Evolutionary conservation across 2,329 filamentous ascomycete species (phyloP).

Genomic region (Colletotrichum karsti): DNA sequence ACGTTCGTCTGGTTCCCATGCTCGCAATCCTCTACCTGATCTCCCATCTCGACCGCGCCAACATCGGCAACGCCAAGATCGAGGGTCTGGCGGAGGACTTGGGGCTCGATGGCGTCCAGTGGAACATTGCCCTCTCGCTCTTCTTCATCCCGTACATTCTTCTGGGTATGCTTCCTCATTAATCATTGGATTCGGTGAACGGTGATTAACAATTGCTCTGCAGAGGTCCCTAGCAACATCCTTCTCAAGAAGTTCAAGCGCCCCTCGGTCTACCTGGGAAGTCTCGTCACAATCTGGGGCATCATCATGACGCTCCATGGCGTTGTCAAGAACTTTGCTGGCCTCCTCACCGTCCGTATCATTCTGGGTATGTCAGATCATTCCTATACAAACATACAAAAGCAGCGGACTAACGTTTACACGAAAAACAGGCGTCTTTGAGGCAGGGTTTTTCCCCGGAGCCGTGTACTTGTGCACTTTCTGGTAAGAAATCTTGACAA

Average conservation of each 20-base stretch:
- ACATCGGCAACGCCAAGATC: constrained; percentile 62
- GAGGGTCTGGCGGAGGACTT: constrained; percentile 41
- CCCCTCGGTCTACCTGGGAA: constrained; percentile 70
- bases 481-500: constrained; percentile 27
- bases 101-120: constrained; percentile 63
- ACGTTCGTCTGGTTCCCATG: constrained; percentile 46
- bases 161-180: constrained; percentile 45
- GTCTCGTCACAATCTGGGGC: constrained; percentile 65
- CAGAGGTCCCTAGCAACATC: constrained; percentile 69
- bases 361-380: constrained; percentile 35
- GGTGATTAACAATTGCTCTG: fast-evolving
- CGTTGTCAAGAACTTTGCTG: constrained; percentile 37
- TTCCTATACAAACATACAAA: no score
- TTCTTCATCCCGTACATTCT: constrained; percentile 74
- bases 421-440: constrained; percentile 34
- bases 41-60: constrained; percentile 65
- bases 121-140: constrained; percentile 59
- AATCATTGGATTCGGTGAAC: background rate
- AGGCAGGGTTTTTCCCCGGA: constrained; percentile 40
- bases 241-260: constrained; percentile 67
- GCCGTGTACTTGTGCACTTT: constrained; percentile 37
- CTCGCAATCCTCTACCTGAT: constrained; percentile 66
- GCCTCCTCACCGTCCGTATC: constrained; percentile 37
- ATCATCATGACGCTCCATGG: constrained; percentile 37
- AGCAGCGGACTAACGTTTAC: no score